These are phyloP conservation scores for Fusarium vanettenii DNA, from an alignment of 2,329 filamentous ascomycete species.

Conservation along the genomic window DNA sequence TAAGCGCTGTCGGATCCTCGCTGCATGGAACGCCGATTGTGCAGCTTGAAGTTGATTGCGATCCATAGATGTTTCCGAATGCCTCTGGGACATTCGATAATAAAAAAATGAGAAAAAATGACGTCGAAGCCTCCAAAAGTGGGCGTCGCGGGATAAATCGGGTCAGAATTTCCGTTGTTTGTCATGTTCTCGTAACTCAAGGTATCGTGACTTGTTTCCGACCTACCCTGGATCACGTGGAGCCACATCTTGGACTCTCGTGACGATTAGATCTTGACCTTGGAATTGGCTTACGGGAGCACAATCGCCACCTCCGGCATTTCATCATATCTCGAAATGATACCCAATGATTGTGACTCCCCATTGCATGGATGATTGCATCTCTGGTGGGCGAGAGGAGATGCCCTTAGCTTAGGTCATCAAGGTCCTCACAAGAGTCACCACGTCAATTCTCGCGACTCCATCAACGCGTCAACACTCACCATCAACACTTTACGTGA, in stretches of 20 bases:
- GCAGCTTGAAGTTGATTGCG: background rate
- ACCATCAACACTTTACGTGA: background rate
- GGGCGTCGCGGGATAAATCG: background rate
- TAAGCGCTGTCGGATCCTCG: background rate
- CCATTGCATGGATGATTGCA: background rate
- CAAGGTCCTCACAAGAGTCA: background rate
- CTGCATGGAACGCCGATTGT: background rate
- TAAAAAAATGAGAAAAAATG: background rate
- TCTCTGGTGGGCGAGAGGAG: background rate
- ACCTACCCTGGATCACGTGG: background rate
- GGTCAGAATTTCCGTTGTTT: background rate
- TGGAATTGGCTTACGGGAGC: background rate
- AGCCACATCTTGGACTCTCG: background rate
- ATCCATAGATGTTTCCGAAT: background rate
- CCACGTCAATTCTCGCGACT: background rate
- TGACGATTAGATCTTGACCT: background rate
- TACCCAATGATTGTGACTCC: background rate
- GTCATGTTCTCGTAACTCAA: background rate
- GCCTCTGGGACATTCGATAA: background rate
- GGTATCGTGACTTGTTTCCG: background rate
- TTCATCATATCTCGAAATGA: background rate
- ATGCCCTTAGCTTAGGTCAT: background rate
- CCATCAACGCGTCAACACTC: background rate
- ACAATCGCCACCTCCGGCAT: background rate
- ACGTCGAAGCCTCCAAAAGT: background rate